Percentiles rank a stretch among this genome's conserved stretches.
These are phyloP conservation scores for Cubamyces lactineus DNA, from an alignment of 768 basidiomycete species.

Conservation along the genomic window DNA sequence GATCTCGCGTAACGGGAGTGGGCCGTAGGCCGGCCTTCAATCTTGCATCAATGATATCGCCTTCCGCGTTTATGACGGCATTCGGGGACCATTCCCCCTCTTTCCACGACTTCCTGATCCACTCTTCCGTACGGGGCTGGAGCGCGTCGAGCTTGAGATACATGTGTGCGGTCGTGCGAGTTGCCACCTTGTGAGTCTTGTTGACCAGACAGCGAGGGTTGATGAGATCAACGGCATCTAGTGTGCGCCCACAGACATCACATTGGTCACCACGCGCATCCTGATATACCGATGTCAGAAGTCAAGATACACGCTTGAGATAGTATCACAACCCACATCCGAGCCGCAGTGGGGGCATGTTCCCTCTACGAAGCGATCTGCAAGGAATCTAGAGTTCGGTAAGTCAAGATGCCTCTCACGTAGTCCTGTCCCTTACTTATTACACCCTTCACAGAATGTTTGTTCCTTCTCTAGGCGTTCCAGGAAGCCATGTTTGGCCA, in stretches of 20 bases:
- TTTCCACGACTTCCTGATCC: conserved; percentile 80
- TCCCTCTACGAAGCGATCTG: conserved; percentile 98
- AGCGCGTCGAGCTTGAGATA: conserved; percentile 85
- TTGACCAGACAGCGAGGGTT: conserved; percentile 93
- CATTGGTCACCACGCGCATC: conserved; percentile 99
- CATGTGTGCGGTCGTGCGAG: conserved; percentile 85
- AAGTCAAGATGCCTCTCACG: conserved; percentile 13
- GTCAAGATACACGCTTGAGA: not conserved
- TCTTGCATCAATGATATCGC: conserved; percentile 87
- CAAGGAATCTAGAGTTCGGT: conserved; percentile 69
- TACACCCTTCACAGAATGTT: conserved; percentile 92
- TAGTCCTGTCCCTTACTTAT: conserved; percentile 55
- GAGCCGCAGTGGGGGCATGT: conserved; percentile 92
- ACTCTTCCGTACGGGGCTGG: conserved; percentile 82
- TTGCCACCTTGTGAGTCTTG: conserved; percentile 75
- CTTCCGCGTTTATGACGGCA: conserved; percentile 85
- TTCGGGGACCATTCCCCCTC: conserved; percentile 93
- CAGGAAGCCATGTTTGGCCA: conserved; percentile 76
- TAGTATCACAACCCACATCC: conserved; percentile 52
- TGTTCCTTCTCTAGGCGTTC: conserved; percentile 88
- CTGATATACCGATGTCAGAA: conserved; percentile 39
- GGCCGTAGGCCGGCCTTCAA: conserved; percentile 84
- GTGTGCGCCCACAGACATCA: conserved; percentile 88
- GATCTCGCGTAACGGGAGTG: conserved; percentile 90
- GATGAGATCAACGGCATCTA: conserved; percentile 91